phyloP scores from a whole-genome alignment of 352 stramenopile species.

The Saprolegnia diclina region DNA sequence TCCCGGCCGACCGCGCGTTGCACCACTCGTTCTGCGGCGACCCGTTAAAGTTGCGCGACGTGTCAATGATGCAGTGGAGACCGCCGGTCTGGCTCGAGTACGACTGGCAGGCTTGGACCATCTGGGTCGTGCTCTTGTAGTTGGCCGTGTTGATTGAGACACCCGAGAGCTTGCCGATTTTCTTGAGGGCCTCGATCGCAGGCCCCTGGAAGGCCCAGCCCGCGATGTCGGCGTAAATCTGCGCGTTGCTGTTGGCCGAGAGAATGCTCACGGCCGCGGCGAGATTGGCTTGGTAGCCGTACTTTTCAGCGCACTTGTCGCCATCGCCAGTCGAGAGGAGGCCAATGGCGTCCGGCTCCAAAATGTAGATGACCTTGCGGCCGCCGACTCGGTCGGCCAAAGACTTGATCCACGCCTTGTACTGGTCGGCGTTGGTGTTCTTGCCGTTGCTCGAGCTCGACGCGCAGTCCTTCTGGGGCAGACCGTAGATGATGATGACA shows the following conservation, averaged over 20 bases:
- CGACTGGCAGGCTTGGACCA: constrained; percentile 44
- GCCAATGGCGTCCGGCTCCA: constrained; percentile 34
- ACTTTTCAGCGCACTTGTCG: constrained; percentile 25
- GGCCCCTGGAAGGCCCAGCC: constrained; percentile 28
- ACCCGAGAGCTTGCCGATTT: constrained; percentile 41
- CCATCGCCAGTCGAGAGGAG: constrained; percentile 22
- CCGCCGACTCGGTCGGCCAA: constrained; percentile 24
- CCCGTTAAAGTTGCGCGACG: constrained; percentile 34
- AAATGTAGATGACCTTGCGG: constrained; percentile 34
- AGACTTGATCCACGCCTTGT: constrained; percentile 31
- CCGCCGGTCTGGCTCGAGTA: constrained; percentile 26
- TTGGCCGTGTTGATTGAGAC: constrained; percentile 73
- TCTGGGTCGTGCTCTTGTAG: constrained; percentile 50
- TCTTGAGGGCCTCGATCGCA: constrained; percentile 4
- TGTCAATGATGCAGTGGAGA: constrained; percentile 47
- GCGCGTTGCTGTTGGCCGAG: constrained; percentile 30
- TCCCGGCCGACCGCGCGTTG: constrained; percentile 37
- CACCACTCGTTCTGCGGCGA: constrained; percentile 38
- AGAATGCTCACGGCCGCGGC: constrained; percentile 29
- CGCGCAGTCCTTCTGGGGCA: constrained; percentile 37
- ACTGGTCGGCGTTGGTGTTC: constrained; percentile 33
- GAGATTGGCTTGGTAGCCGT: constrained; percentile 31
- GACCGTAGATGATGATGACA: constrained; percentile 34
- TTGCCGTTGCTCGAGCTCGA: constrained; percentile 29
- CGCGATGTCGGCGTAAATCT: constrained; percentile 35